These are phyloP conservation scores for Vitis hybrid DNA, from an alignment of 177 flowering plant species.

Conservation along the genomic window DNA sequence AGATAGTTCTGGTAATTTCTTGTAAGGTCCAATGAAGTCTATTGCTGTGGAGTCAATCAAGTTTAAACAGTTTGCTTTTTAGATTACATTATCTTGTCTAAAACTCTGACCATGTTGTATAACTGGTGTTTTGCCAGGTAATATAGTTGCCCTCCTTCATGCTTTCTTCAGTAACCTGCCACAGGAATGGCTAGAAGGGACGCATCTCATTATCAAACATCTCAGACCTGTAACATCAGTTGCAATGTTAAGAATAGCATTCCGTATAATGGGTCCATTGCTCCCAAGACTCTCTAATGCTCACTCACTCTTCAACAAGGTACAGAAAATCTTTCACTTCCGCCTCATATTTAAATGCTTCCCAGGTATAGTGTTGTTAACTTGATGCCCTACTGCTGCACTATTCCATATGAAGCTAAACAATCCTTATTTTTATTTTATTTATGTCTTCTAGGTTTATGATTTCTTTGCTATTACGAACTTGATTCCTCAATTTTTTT, in stretches of 20 bases:
- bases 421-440: not conserved
- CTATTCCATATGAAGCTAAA: not conserved
- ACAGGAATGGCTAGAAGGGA: conserved; percentile 94
- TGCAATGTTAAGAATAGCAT: conserved; percentile 86
- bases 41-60: not conserved
- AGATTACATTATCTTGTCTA: not conserved
- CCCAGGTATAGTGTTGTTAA: not conserved
- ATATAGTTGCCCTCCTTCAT: conserved; percentile 85
- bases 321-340: conserved; percentile 20
- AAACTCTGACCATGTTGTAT: conserved; percentile 4
- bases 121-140: conserved; percentile 49
- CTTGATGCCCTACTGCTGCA: not conserved
- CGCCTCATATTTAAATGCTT: not conserved
- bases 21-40: not conserved
- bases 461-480: no score
- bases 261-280: conserved; percentile 93
- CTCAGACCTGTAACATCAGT: conserved; percentile 92
- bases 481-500: no score
- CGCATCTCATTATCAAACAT: conserved; percentile 74
- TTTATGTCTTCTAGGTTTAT: not conserved
- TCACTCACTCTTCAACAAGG: conserved; percentile 83
- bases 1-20: not conserved
- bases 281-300: conserved; percentile 91
- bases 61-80: not conserved
- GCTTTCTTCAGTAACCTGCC: conserved; percentile 95